Percentiles rank a stretch among this genome's conserved stretches.
These are phyloP conservation scores for Crepidotus variabilis DNA, from an alignment of 768 basidiomycete genomes.

Conservation along the genomic window DNA sequence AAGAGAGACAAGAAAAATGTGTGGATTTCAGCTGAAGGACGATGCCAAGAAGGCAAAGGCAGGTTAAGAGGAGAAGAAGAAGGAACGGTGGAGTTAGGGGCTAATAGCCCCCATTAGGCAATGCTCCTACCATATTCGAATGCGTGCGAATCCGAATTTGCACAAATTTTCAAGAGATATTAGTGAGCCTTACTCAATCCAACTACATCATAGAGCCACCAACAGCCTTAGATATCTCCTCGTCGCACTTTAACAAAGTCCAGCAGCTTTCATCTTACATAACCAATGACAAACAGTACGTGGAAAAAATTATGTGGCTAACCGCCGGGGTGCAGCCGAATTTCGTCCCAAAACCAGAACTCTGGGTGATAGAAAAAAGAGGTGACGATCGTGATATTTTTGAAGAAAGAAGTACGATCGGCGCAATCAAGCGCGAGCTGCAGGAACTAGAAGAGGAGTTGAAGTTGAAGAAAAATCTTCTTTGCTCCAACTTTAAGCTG, in stretches of 20 bases:
- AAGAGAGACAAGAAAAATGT: background rate
- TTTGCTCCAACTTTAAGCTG: background rate
- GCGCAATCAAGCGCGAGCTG: background rate
- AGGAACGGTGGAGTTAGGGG: background rate
- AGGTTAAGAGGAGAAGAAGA: background rate
- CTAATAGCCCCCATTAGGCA: background rate
- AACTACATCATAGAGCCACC: too few species aligned
- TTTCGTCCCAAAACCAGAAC: background rate
- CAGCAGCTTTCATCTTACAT: background rate
- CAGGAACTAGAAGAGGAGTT: constrained; percentile 1
- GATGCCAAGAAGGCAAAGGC: background rate
- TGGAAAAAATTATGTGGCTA: background rate
- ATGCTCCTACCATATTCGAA: background rate
- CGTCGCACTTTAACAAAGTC: background rate
- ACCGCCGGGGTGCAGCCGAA: background rate
- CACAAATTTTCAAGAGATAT: too few species aligned
- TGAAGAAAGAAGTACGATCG: background rate
- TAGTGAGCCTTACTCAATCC: too few species aligned
- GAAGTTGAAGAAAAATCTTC: background rate
- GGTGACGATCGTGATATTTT: background rate
- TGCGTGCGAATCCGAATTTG: too few species aligned
- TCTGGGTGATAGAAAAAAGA: background rate
- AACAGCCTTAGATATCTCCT: background rate
- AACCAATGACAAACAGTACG: background rate
- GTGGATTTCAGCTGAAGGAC: background rate